Evolutionary conservation across 140 eudicot genomes (phyloP), one percentile per base, ranked within the genome.

Genomic region (Flaveria floridana): DNA sequence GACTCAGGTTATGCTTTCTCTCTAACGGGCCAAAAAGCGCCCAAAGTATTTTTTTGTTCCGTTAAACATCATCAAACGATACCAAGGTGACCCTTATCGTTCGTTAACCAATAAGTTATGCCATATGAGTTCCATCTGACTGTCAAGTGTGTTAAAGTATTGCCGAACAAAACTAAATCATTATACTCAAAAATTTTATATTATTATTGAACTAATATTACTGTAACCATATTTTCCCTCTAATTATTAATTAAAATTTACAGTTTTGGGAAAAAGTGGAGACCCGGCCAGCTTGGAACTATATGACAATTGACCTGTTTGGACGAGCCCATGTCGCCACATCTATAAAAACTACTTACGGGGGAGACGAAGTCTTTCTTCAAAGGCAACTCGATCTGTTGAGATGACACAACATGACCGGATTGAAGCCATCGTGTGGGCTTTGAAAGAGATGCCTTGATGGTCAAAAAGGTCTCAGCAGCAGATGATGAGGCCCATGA

Each of bases 341-440:
- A 23, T 52, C 16, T 12, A 34, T 48, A 20, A 67, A 67, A 68
- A 65, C 53, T 16, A 79, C 87, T 44, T 86, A 90, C 99, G 68
- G 77, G 96, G 56, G 86, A 67, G 74, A 79, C 42, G 77, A 41
- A 14, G 56, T 84, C 85, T 81, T 63, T 82, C 82, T 82, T 89
- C 52, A 58, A 21, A 13, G 97, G 96, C 82, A 94, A 81, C 77
- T 73, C 85, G 30, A 94, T 37, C 85, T 94, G 99, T 67, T 88
- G 79, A 66, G 96, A 88, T 72, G 96, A 85, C 64, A 94, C 72
- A 15, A 88, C 80, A 78, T 90, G 99, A 69, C 96, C 96, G 57
- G 85, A 66, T 70, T 81, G 89, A 70, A 86, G 91, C 96, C 97
- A 94, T 47, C 89, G 87, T 44, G 97, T 86, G 12, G 94, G 76